Base-by-base conservation (phyloP, 108 stramenopile species). In the Mayamaea pseudoterrestris region DNA sequence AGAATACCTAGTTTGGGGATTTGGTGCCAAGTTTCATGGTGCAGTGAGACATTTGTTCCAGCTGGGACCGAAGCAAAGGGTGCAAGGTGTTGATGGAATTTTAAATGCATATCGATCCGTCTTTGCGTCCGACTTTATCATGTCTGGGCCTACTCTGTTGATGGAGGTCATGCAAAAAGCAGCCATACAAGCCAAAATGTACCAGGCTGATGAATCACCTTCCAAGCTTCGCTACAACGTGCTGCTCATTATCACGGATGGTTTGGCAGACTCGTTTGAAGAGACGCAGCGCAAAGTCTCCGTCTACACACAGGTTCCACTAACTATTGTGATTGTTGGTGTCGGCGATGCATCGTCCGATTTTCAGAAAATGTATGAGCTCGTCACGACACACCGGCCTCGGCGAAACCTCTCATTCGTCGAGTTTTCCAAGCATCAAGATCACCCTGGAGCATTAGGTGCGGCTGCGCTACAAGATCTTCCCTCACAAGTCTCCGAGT, bases 21-120 rank as follows among this genome's bases (percentile, higher is more conserved):
- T 95, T 59, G 94, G 94, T 16, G 91, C 87, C 25, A 91, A 90
- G 71, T 74, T 83, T 48, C 71, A 64, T 47, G 84, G 84, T 5
- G 69, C 74, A 29, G 71, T 82, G 2, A 41, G 68, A 4, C 85
- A 87, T 53, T 78, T 72, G 43, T 87, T 87, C 48, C 77, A 76
- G 36, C 73, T 73, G 34, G 80, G 85, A 23, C 34, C 61, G 16
- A 28, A 16, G 3, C 35, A 49, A 25, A 73, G 82, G 37, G 81
- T 63, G 25, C 50, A 60, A 24, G 86, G 83, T 2, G 73, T 90
- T 16, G 45, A 60, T 5, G 93, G 93, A 8, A 66, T 94, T 26
- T 35, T 95, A 60, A 66, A 73, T 35, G 65, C 73, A 2, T 92
- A 92, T 51, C 58, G 66, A 9, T 23, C 44, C 4, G 62, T 70